These are phyloP conservation scores for Pulveroboletus sp. DNA, from an alignment of 768 basidiomycete genomes.

Conservation along the genomic window DNA sequence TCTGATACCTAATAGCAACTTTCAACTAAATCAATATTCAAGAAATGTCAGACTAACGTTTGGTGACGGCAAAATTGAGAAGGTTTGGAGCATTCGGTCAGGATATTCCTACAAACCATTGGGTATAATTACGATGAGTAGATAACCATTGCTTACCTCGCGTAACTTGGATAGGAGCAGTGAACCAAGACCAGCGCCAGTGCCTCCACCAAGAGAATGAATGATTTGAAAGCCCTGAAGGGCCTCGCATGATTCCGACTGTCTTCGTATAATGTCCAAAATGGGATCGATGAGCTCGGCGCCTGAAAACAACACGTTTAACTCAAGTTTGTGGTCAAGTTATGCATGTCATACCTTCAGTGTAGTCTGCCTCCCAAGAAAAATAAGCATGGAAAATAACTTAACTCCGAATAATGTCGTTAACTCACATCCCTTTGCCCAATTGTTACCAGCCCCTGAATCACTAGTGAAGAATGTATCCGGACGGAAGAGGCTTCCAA, in stretches of 20 bases:
- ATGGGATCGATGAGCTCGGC: conserved; percentile 90
- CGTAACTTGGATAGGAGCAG: conserved; percentile 77
- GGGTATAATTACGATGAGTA: neutral
- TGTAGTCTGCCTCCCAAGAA: conserved; percentile 57
- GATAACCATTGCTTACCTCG: conserved; percentile 48
- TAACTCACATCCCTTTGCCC: conserved; percentile 87
- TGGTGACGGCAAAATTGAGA: conserved; percentile 51
- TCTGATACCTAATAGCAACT: conserved; percentile 36
- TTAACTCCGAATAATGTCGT: conserved; percentile 10
- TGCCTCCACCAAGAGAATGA: conserved; percentile 90
- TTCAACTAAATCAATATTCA: conserved; percentile 10
- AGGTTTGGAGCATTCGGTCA: conserved; percentile 49
- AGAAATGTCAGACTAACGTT: conserved; percentile 35
- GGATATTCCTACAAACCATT: conserved; percentile 50
- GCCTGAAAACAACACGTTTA: conserved; percentile 40
- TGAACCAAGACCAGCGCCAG: conserved; percentile 82
- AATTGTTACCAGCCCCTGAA: conserved; percentile 82
- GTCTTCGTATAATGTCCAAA: conserved; percentile 72
- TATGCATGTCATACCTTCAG: conserved; percentile 57
- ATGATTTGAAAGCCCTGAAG: conserved; percentile 90
- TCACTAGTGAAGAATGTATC: conserved; percentile 74
- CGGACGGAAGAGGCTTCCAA: conserved; percentile 79
- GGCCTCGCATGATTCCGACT: conserved; percentile 78
- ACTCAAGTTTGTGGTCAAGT: neutral
- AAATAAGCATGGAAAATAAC: conserved; percentile 17